Base-by-base conservation (phyloP, 805 yeast species). In the Zygoascus biomembranicola region DNA sequence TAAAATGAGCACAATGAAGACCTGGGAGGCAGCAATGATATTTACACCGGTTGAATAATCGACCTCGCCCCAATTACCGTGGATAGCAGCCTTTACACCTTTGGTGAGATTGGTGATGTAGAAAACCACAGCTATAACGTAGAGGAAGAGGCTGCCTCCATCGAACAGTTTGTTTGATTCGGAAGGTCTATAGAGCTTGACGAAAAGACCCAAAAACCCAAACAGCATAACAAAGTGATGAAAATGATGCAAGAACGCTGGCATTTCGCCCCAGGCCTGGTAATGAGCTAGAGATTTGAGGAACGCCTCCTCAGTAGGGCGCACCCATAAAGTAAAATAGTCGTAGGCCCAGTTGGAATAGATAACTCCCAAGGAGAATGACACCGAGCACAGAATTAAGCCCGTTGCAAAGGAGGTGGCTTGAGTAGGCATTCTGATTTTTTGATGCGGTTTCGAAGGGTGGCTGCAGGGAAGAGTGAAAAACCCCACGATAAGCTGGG, bases 11-110 rank as follows among this genome's bases (percentile, higher is more conserved):
- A 86, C 80, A 60, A 87, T 75, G 75, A 92, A 84, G 41, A 85
- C 77, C 69, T 85, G 84, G 31, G 94, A 83, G 5, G 98, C 97
- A 43, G 94, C 97, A 64, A 94, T 80, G 42, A 94, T 96, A 59
- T 87, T 88, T 63, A 92, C 71, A 32, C 98, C 98, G 20, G 95
- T 87, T 56, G 76, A 76, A 66, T 79, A 81, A 63, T 87, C 87
- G 50, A 94, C 96, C 50, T 92, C 98, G 60, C 97, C 98, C 98
- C 98, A 92, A 56, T 81, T 75, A 45, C 90, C 90, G 54, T 77
- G 69, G 28, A 81, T 61, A 52, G 88, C 80, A 53, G 90, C 80
- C 60, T 78, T 77, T 42, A 84, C 74, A 52, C 98, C 98, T 51
- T 86, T 80, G 65, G 88, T 79, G 60, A 92, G 75, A 72, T 94